These are phyloP conservation scores for Pestalotiopsis sp. DNA, from an alignment of 2,329 filamentous ascomycete species.

Conservation along the genomic window DNA sequence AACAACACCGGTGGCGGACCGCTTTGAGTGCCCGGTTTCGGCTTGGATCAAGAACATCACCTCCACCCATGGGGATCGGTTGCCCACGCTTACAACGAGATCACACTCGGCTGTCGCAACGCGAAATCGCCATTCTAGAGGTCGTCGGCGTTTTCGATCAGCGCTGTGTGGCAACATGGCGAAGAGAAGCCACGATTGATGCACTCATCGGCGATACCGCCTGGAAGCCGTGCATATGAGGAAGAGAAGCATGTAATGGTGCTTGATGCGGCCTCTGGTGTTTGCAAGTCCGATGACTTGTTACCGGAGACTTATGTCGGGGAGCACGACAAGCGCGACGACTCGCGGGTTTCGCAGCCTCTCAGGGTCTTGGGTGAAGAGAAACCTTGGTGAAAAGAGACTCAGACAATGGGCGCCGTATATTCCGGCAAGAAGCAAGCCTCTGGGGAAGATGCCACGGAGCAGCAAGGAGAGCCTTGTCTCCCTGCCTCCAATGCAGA, in stretches of 20 bases:
- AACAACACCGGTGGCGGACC: no score
- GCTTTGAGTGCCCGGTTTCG: neutral
- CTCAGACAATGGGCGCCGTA: no score
- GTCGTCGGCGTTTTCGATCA: constrained; percentile 25
- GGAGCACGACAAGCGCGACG: no score
- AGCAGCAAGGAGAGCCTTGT: no score
- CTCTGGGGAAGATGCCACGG: no score
- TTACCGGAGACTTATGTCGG: no score
- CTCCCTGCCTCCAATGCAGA: no score
- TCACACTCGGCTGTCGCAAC: neutral
- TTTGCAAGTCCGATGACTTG: constrained; percentile 51
- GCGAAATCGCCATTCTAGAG: neutral
- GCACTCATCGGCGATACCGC: neutral
- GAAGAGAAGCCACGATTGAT: constrained; percentile 15
- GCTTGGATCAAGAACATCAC: neutral
- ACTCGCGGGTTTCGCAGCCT: no score
- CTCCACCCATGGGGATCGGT: neutral
- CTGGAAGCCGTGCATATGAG: constrained; percentile 27
- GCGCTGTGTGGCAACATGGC: constrained; percentile 21
- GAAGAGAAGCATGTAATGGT: constrained; percentile 37
- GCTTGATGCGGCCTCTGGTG: constrained; percentile 38
- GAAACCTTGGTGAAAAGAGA: no score
- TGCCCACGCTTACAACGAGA: neutral
- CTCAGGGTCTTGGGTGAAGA: no score
- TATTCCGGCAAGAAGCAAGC: no score